These are phyloP conservation scores for Phytophthora pistaciae DNA, from an alignment of 352 stramenopile genomes.

Conservation along the genomic window DNA sequence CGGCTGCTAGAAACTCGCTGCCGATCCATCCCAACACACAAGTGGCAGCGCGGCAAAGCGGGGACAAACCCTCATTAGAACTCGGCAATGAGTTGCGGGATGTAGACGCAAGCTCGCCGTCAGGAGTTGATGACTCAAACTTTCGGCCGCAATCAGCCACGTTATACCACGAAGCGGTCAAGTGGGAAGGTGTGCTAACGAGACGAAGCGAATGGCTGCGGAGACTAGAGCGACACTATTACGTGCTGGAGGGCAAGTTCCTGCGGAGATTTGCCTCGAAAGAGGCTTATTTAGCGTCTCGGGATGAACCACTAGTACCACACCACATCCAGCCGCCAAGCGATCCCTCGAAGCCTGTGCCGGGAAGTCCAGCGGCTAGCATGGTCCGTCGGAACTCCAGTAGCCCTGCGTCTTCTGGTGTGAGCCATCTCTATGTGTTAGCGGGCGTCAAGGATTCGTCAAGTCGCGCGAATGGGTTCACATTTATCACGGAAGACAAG, in stretches of 20 bases:
- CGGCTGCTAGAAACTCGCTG: neutral
- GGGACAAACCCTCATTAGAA: slow-evolving; percentile 32
- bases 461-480: slow-evolving; percentile 82
- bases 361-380: slow-evolving; percentile 39
- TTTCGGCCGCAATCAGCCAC: slow-evolving; percentile 72
- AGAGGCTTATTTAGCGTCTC: slow-evolving; percentile 82
- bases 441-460: slow-evolving; percentile 89
- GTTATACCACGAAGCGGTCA: slow-evolving; percentile 84
- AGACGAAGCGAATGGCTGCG: slow-evolving; percentile 86
- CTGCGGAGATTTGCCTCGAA: slow-evolving; percentile 87
- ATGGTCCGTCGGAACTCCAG: slow-evolving; percentile 53
- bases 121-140: slow-evolving; percentile 41
- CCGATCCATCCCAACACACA: slow-evolving; percentile 13
- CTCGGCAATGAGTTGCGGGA: slow-evolving; percentile 31
- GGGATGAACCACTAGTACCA: slow-evolving; percentile 77
- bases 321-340: slow-evolving; percentile 48
- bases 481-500: slow-evolving; percentile 91
- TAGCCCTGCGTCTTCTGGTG: slow-evolving; percentile 52
- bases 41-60: slow-evolving; percentile 15
- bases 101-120: slow-evolving; percentile 24
- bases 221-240: slow-evolving; percentile 87
- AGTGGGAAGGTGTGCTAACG: slow-evolving; percentile 86
- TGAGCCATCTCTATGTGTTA: slow-evolving; percentile 84
- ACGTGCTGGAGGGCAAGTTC: slow-evolving; percentile 88
- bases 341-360: slow-evolving; percentile 40